Percentiles rank a stretch among this genome's conserved stretches.
phyloP scores from a whole-genome alignment of 768 basidiomycete species.

The Naganishia friedmannii region DNA sequence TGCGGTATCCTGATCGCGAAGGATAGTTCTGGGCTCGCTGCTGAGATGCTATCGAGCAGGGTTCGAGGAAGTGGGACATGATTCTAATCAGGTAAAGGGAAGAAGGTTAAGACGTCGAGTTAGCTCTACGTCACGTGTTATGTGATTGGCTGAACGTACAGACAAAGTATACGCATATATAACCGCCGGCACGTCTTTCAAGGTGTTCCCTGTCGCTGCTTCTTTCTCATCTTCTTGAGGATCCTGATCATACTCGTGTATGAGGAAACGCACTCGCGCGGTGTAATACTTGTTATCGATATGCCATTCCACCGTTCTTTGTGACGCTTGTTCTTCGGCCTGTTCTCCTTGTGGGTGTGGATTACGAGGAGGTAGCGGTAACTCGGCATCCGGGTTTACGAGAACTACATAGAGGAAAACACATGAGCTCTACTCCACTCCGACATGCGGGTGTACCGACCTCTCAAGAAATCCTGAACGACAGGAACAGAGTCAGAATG shows the following conservation, averaged over 20 bases:
- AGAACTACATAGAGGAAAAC: too few relatives aligned
- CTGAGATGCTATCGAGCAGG: background rate
- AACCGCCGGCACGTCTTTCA: background rate
- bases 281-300: slow-evolving; percentile 50
- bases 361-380: too few relatives aligned
- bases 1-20: background rate
- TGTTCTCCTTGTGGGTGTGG: too few relatives aligned
- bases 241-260: background rate
- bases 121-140: background rate
- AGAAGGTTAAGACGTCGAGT: too few relatives aligned
- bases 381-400: too few relatives aligned
- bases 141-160: background rate
- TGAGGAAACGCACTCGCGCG: slow-evolving; percentile 32
- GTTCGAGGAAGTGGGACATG: background rate
- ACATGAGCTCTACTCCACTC: too few relatives aligned
- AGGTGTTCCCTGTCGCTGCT: background rate
- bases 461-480: background rate
- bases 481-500: background rate
- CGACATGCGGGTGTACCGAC: too few relatives aligned
- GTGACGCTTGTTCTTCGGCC: too few relatives aligned
- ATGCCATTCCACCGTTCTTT: slow-evolving; percentile 30
- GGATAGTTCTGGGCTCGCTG: background rate
- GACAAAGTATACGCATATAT: background rate
- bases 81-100: background rate
- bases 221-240: too few relatives aligned